Percentiles rank a stretch among this genome's conserved stretches.
phyloP scores from a whole-genome alignment of 2,329 filamentous ascomycete species.

The Fonsecaea pugnacius region DNA sequence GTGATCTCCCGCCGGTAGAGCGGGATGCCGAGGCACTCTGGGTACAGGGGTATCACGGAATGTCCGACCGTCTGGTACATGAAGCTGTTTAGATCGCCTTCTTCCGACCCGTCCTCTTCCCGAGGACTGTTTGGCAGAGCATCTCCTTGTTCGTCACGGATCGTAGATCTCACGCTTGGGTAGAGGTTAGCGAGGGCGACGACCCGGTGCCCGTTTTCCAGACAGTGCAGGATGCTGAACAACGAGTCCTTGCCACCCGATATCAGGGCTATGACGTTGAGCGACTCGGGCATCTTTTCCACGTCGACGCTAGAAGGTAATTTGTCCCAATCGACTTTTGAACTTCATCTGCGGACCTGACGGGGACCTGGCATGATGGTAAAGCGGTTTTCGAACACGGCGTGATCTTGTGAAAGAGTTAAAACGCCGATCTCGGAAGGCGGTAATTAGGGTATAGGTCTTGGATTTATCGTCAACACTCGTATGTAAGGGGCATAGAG shows the following conservation, averaged over 20 bases:
- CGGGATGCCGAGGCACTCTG: slow-evolving; percentile 75
- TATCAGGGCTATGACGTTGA: slow-evolving; percentile 85
- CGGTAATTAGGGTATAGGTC: not conserved
- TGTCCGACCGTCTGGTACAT: slow-evolving; percentile 99
- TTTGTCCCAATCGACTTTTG: not conserved
- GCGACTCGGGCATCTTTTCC: slow-evolving; percentile 26
- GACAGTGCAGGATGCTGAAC: slow-evolving; percentile 88
- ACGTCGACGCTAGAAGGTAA: not conserved
- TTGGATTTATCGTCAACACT: not conserved
- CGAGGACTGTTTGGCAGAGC: not conserved
- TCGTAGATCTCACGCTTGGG: slow-evolving; percentile 52
- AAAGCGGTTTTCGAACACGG: no score
- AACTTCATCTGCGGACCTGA: not conserved
- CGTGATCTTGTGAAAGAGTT: no score
- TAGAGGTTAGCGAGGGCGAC: slow-evolving; percentile 89
- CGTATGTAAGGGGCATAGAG: not conserved
- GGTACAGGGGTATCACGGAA: slow-evolving; percentile 81
- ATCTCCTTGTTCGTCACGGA: not conserved
- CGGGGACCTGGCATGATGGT: not conserved
- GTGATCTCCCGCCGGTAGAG: slow-evolving; percentile 79
- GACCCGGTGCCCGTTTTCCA: slow-evolving; percentile 80
- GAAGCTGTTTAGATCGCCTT: slow-evolving; percentile 86
- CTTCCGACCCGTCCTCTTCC: slow-evolving; percentile 43
- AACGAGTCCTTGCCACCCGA: slow-evolving; percentile 98
- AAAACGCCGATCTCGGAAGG: not conserved